Base-by-base conservation (phyloP, 495 filamentous ascomycete genomes). In the Bryoglossum gracile region DNA sequence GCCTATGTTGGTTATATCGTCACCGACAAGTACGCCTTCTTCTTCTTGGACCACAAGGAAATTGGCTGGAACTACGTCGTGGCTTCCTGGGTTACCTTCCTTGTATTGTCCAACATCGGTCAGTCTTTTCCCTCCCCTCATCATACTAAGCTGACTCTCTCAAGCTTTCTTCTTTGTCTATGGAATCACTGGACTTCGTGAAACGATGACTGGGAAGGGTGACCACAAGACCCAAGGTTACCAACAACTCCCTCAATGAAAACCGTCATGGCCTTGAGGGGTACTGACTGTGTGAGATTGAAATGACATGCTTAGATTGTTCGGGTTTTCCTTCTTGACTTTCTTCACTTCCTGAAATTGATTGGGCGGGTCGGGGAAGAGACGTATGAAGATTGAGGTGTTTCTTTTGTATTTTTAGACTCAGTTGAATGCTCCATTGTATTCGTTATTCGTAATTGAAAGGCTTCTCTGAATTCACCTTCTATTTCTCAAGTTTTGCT, bases 1-100 rank as follows among this genome's bases (percentile, higher is more conserved):
- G 66, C 68, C 9, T 63, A 61, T 11, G 46, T 77, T 23, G 72
- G 74, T 32, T 63, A 72, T 42, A 50, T 65, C 5, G 22, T 69
- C 42, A 75, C 72, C 0, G 72, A 68, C 44, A 59, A 67, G 23
- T 69, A 65, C 32, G 63, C 65, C 6, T 73, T 68, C 56, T 75
- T 69, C 53, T 77, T 73, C 62, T 60, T 78, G 32, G 69, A 77
- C 33, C 62, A 62, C 8, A 54, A 65, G 21, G 37, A 51, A 21
- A 56, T 58, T 9, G 60, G 62, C 35, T 63, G 58, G 53, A 57
- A 62, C 13, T 56, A 64, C 48, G 56, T 66, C 11, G 57, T 69
- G 19, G 39, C 60, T 46, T 64, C 63, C 1, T 66, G 65, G 17
- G 38, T 62, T 3, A 54, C 43, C 9, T 75, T 75, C 42, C 48